Conservation (phyloP, 2,329 filamentous ascomycete genomes). For the Trichoderma sp. region DNA sequence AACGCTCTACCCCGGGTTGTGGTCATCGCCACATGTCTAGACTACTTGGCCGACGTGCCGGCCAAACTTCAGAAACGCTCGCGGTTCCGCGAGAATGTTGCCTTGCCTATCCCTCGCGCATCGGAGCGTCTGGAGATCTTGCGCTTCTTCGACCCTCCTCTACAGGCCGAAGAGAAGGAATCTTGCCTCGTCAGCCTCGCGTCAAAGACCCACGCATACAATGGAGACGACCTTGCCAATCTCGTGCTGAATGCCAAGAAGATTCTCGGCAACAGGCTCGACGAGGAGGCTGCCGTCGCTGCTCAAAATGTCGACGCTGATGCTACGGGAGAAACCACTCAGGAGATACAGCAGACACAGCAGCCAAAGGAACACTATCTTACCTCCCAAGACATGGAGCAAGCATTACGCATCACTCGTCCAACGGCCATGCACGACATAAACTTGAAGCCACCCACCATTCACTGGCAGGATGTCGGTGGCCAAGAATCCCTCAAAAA, state of each 20-base stretch:
- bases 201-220: constrained; percentile 82
- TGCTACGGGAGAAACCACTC: not conserved
- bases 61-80: constrained; percentile 60
- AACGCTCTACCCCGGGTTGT: constrained; percentile 56
- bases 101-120: constrained; percentile 73
- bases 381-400: constrained; percentile 53
- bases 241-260: constrained; percentile 47
- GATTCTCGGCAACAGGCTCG: constrained; percentile 28
- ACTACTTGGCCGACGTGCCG: constrained; percentile 70
- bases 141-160: constrained; percentile 50
- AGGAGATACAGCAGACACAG: not conserved
- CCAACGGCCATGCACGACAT: constrained; percentile 88
- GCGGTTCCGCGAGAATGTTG: constrained; percentile 65
- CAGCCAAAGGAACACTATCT: constrained; percentile 31
- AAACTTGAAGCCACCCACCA: constrained; percentile 80
- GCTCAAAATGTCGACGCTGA: not conserved
- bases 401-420: constrained; percentile 65
- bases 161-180: constrained; percentile 48
- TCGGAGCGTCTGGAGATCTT: constrained; percentile 71
- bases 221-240: constrained; percentile 69
- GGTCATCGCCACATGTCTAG: constrained; percentile 69
- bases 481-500: constrained; percentile 75
- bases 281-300: constrained; percentile 21
- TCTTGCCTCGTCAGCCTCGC: constrained; percentile 59
- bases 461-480: constrained; percentile 84